Percentiles rank a stretch among this genome's conserved stretches.
Conservation (phyloP, 495 filamentous ascomycete genomes). For the Podospora fimiseda region DNA sequence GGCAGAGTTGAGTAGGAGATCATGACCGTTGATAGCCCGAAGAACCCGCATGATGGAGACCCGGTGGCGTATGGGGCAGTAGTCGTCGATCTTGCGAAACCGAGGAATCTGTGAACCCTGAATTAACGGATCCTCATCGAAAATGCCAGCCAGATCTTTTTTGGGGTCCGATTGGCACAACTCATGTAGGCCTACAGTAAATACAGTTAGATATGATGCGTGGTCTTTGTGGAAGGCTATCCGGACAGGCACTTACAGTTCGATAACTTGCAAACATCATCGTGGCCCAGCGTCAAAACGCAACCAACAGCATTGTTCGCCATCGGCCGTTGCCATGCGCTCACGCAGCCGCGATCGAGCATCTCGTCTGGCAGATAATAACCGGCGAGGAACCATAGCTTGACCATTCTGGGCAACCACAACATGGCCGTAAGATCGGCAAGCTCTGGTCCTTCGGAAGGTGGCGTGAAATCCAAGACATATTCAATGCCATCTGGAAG, state of each 20-base stretch:
- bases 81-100: conserved; percentile 42
- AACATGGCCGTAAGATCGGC: conserved; percentile 51
- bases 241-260: conserved; percentile 10
- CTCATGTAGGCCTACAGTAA: conserved; percentile 13
- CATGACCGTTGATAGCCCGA: conserved; percentile 42
- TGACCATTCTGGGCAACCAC: conserved; percentile 49
- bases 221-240: not conserved
- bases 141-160: conserved; percentile 12
- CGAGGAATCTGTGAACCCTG: conserved; percentile 8
- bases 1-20: conserved; percentile 55
- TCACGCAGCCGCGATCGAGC: not conserved
- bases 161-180: conserved; percentile 9
- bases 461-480: conserved; percentile 58
- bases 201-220: not conserved
- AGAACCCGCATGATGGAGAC: conserved; percentile 55
- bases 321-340: conserved; percentile 8
- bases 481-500: conserved; percentile 46
- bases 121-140: conserved; percentile 9
- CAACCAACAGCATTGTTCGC: conserved; percentile 22
- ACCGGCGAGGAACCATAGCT: conserved; percentile 44
- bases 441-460: conserved; percentile 51
- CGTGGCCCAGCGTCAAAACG: conserved; percentile 26
- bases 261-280: conserved; percentile 23
- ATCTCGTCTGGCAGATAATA: conserved; percentile 28
- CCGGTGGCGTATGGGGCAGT: conserved; percentile 54